Base-by-base conservation (phyloP, 805 yeast species). In the Schwanniomyces pseudopolymorphus region DNA sequence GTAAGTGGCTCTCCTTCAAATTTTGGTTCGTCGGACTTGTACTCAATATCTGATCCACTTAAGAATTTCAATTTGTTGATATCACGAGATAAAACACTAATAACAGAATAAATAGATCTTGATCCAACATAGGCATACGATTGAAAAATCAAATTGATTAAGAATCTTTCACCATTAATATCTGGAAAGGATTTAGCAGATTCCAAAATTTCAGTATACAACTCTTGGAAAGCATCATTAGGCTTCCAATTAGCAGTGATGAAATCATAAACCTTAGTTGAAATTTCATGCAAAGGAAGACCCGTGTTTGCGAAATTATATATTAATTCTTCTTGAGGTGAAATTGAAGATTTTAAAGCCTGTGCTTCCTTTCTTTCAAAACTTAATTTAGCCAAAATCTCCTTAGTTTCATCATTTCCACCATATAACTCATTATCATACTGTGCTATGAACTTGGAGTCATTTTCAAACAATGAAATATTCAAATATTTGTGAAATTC, bases 41-140 rank as follows among this genome's bases (percentile, higher is more conserved):
- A 60, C 8, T 57, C 55, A 21, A 72, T 61, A 14, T 55, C 46
- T 22, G 58, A 52, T 2, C 77, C 77, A 46, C 69, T 60, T 44
- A 70, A 52, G 52, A 53, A 69, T 53, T 66, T 69, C 53, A 72
- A 59, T 53, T 72, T 72, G 42, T 60, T 65, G 33, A 71, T 54
- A 48, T 72, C 78, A 46, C 78, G 63, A 31, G 67, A 59, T 40
- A 72, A 53, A 22, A 72, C 64, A 49, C 71, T 65, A 11, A 72
- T 74, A 26, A 70, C 73, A 1, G 78, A 72, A 53, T 70, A 88
- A 37, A 91, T 77, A 0, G 97, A 91, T 60, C 97, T 79, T 40
- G 89, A 85, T 11, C 98, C 97, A 47, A 89, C 84, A 54, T 84
- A 84, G 39, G 92, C 86, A 43, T 89, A 75, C 0, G 85, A 74